Evolutionary conservation across 192 early-diverging fungal species (phyloP).

Genomic region (Glomus cerebriforme): DNA sequence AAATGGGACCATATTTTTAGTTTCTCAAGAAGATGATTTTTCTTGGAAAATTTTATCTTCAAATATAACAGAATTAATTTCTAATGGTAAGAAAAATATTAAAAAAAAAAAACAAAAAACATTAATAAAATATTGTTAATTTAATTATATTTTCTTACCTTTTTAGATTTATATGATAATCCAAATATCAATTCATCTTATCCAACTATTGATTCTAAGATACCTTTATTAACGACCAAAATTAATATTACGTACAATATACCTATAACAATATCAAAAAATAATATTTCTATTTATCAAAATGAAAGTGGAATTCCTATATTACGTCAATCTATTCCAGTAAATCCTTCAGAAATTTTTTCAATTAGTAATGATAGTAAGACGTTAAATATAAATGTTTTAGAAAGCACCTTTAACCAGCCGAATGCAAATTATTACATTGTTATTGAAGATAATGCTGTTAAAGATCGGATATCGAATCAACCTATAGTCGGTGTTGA

Average conservation of each 20-base stretch:
- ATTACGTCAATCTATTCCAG: neutral
- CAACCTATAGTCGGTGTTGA: neutral
- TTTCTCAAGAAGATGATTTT: neutral
- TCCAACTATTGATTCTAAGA: neutral
- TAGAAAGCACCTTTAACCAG: constrained; percentile 16
- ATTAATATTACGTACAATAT: neutral
- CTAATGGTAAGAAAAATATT: neutral
- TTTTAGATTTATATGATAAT: neutral
- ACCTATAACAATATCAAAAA: neutral
- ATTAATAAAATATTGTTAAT: no score
- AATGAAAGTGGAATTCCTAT: neutral
- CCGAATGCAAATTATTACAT: neutral
- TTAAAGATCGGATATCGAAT: neutral
- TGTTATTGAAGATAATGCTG: neutral
- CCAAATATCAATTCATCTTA: neutral
- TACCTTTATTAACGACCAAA: neutral
- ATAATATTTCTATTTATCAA: neutral
- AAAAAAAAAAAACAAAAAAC: no score
- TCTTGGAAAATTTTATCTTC: neutral
- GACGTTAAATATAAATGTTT: neutral
- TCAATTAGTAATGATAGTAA: neutral
- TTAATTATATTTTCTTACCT: no score
- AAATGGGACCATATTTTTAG: neutral
- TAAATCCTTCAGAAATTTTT: neutral
- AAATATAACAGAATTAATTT: neutral